phyloP scores from a whole-genome alignment of 225 moss, liverwort and hornwort genomes.

The Anthoceros angustus region DNA sequence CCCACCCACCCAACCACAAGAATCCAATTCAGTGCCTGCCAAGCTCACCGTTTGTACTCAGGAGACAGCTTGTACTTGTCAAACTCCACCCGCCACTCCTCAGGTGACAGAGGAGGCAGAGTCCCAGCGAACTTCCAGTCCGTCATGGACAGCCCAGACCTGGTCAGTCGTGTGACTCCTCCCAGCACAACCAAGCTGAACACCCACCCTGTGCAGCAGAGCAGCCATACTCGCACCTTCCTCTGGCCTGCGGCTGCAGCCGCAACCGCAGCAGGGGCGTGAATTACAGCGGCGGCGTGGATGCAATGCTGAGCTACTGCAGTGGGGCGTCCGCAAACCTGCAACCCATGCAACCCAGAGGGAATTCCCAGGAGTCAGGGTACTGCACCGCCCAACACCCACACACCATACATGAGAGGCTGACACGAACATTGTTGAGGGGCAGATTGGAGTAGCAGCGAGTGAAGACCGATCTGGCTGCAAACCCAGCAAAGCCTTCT shows the following conservation, averaged over 20 bases:
- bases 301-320: neutral
- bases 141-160: conserved; percentile 99
- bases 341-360: too few species aligned
- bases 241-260: conserved; percentile 24
- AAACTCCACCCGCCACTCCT: conserved; percentile 87
- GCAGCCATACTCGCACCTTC: conserved; percentile 70
- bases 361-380: too few species aligned
- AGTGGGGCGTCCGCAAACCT: neutral
- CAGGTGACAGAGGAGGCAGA: conserved; percentile 62
- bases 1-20: neutral
- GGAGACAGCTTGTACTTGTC: conserved; percentile 81
- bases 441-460: neutral
- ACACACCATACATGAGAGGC: too few species aligned
- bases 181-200: conserved; percentile 98
- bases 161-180: conserved; percentile 87
- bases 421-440: too few species aligned
- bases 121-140: conserved; percentile 98
- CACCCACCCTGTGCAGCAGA: conserved; percentile 96
- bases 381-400: too few species aligned
- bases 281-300: neutral
- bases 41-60: conserved; percentile 47
- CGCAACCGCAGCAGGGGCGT: conserved; percentile 7
- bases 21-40: conserved; percentile 1
- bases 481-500: neutral
- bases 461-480: neutral